Base-by-base conservation (phyloP, 805 yeast species). In the Yarrowia porcina region DNA sequence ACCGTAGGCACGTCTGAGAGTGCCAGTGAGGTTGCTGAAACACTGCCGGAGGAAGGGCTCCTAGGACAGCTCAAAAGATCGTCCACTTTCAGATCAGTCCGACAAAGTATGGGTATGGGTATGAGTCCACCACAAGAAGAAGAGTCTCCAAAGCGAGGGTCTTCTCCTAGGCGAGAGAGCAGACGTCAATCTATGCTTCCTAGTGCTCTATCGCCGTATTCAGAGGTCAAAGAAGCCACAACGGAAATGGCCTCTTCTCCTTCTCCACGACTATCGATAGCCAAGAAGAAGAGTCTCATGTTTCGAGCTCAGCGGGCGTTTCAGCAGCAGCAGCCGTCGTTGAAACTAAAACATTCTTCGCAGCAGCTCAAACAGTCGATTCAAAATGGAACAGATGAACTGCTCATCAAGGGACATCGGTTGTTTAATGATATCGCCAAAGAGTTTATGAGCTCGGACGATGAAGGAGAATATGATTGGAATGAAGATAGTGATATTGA, bases 201-300 rank as follows among this genome's bases (percentile, higher is more conserved):
- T 4, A 49, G 39, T 21, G 39, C 56, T 5, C 20, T 33, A 7
- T 49, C 56, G 7, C 56, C 56, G 6, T 49, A 49, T 23, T 32
- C 56, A 1, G 56, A 49, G 28, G 52, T 45, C 36, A 45, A 45
- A 25, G 52, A 45, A 8, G 52, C 52, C 10, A 44, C 50, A 2
- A 4, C 18, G 1, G 45, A 41, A 11, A 27, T 28, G 36, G n/a
- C 39, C 6, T 17, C 30, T 6, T 49, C 57, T 15, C 59, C 42
- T 7, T 36, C 42, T 4, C 59, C 59, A 20, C 32, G 59, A 17
- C 44, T 52, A 5, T 52, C 59, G 7, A 52, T 56, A 10, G 61
- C 61, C 49, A 56, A 56, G 38, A 56, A 56, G 49, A 56, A 56
- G 61, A 56, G 61, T 41, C 49, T 56, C 12, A 41, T 56, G 61